Conservation (phyloP, 306 rosid genomes). For the Myrica gale region DNA sequence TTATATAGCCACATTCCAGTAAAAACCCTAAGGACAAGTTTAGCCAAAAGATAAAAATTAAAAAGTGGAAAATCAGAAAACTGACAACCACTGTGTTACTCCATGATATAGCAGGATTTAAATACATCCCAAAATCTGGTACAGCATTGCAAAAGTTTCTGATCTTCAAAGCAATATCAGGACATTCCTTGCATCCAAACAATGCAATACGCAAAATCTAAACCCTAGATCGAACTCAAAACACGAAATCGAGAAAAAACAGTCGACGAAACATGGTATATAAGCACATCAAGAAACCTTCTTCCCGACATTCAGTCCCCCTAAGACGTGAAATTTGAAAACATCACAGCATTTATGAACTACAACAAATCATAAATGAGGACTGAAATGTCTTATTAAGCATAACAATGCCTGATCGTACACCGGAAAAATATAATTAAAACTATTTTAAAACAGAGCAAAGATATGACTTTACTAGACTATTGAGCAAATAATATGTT, state of each 20-base stretch:
- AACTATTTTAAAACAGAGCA: conserved; percentile 3
- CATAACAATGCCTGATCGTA: conserved; percentile 31
- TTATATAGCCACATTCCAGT: conserved; percentile 11
- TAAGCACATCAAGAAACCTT: conserved; percentile 16
- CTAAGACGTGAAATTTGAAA: background rate
- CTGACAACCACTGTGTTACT: background rate
- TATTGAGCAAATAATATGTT: conserved; percentile 9
- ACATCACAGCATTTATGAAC: background rate
- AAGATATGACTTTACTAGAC: background rate
- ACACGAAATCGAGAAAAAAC: conserved; percentile 28
- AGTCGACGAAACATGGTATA: conserved; percentile 1
- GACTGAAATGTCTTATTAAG: background rate
- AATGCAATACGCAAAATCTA: conserved; percentile 33
- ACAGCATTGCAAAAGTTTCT: background rate
- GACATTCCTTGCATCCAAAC: conserved; percentile 28
- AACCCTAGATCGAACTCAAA: conserved; percentile 45
- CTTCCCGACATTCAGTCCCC: conserved; percentile 3
- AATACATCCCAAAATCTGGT: background rate
- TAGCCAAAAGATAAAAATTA: background rate
- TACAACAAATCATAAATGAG: background rate
- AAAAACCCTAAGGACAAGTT: background rate
- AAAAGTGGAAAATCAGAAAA: conserved; percentile 6
- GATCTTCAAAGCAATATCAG: conserved; percentile 19
- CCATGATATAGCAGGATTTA: background rate
- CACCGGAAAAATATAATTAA: background rate